Percentiles rank a stretch among this genome's conserved stretches.
phyloP scores from a whole-genome alignment of 768 basidiomycete species.

The Auricularia cornea region DNA sequence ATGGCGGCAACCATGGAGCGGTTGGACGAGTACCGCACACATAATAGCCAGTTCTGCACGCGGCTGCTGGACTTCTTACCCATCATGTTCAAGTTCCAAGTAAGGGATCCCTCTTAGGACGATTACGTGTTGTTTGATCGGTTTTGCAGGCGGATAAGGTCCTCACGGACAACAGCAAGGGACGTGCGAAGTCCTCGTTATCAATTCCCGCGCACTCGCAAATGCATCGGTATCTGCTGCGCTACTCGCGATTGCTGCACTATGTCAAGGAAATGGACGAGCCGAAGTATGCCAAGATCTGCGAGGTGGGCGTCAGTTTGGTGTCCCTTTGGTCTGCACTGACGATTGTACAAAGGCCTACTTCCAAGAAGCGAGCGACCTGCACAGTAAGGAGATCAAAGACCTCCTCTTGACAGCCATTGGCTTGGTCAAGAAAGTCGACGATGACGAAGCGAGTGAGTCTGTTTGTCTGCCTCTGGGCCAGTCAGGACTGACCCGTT shows the following conservation, averaged over 20 bases:
- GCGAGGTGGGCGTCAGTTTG: conserved; percentile 72
- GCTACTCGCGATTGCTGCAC: conserved; percentile 82
- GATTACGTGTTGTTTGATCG: background rate
- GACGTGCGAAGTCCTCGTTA: conserved; percentile 40
- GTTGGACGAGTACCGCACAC: conserved; percentile 80
- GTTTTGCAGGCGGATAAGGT: conserved; percentile 53
- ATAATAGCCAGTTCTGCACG: conserved; percentile 91
- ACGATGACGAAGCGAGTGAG: conserved; percentile 66
- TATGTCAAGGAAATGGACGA: conserved; percentile 98
- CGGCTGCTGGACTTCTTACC: conserved; percentile 81
- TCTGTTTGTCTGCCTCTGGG: conserved; percentile 8
- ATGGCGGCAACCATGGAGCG: conserved; percentile 98
- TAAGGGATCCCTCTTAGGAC: conserved; percentile 20
- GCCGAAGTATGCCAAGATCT: conserved; percentile 74
- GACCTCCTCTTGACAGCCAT: conserved; percentile 54
- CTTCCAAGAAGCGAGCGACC: background rate
- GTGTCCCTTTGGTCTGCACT: too few relatives aligned
- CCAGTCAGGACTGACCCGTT: too few relatives aligned
- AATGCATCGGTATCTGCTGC: conserved; percentile 75
- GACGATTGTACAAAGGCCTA: background rate
- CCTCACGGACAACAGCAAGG: conserved; percentile 46
- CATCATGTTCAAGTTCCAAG: conserved; percentile 89
- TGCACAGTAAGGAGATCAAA: conserved; percentile 68
- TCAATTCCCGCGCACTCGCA: conserved; percentile 47
- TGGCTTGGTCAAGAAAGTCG: conserved; percentile 56